Percentiles rank a stretch among this genome's conserved stretches.
phyloP scores from a whole-genome alignment of 352 stramenopile genomes.

The Phytophthora palmivora region DNA sequence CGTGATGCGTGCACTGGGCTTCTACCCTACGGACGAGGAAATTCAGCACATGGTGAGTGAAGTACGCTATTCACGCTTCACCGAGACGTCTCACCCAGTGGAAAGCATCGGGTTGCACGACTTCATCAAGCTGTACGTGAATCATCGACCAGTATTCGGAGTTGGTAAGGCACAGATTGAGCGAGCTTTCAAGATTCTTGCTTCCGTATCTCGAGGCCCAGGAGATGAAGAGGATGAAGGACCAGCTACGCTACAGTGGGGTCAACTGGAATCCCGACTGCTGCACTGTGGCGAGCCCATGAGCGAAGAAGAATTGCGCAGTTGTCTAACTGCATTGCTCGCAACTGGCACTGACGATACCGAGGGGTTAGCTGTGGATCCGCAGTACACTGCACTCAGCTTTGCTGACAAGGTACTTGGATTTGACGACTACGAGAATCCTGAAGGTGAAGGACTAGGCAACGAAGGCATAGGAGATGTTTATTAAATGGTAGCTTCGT shows the following conservation, averaged over 20 bases:
- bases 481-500: conserved; percentile 22
- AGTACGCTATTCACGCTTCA: conserved; percentile 85
- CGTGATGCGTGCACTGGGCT: conserved; percentile 93
- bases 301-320: conserved; percentile 81
- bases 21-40: conserved; percentile 93
- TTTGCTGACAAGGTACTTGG: conserved; percentile 90
- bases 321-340: conserved; percentile 78
- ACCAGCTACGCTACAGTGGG: conserved; percentile 59
- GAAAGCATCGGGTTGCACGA: conserved; percentile 70
- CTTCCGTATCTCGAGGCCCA: conserved; percentile 3
- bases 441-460: conserved; percentile 6
- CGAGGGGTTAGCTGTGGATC: conserved; percentile 44
- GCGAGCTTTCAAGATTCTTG: conserved; percentile 71
- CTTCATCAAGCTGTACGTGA: conserved; percentile 94
- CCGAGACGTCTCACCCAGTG: conserved; percentile 72
- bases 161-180: conserved; percentile 85
- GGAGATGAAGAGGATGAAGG: conserved; percentile 10
- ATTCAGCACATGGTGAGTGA: conserved; percentile 91
- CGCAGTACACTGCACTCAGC: conserved; percentile 59
- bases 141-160: conserved; percentile 92
- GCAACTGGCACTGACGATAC: conserved; percentile 37
- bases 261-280: conserved; percentile 66
- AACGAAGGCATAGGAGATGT: neutral
- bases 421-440: conserved; percentile 86
- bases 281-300: conserved; percentile 80